A percentile compares a stretch with the other conserved stretches of the same genome.
phyloP scores from a whole-genome alignment of 2,329 filamentous ascomycete genomes.

The Mollisiaceae sp. region DNA sequence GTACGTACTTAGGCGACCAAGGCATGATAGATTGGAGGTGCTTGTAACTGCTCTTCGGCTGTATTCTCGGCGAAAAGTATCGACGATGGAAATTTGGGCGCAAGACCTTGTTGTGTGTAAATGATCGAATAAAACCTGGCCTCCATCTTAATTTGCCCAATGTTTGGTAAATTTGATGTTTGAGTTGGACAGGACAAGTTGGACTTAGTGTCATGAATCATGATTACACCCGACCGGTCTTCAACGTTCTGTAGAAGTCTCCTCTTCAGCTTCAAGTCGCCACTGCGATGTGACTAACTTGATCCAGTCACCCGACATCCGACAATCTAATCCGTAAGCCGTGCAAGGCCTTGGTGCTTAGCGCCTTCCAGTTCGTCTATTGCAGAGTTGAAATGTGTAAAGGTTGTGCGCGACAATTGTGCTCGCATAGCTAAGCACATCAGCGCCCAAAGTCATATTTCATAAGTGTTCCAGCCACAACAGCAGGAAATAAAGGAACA shows the following conservation, averaged over 20 bases:
- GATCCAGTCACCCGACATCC: background rate
- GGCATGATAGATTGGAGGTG: background rate
- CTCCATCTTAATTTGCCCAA: background rate
- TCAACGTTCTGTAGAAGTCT: background rate
- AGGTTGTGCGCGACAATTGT: background rate
- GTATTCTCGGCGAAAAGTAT: background rate
- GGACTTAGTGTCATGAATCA: conserved; percentile 5
- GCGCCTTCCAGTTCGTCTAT: background rate
- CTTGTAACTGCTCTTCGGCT: background rate
- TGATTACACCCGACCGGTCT: background rate
- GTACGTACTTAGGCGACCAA: background rate
- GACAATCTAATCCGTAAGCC: background rate
- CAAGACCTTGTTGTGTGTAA: background rate
- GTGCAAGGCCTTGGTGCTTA: background rate
- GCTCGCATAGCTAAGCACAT: background rate
- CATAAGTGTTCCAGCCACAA: background rate
- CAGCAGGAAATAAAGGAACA: background rate
- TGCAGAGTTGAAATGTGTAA: conserved; percentile 8
- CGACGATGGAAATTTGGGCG: background rate
- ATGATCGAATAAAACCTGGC: background rate
- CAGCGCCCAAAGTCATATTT: background rate
- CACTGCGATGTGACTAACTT: background rate
- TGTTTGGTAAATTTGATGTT: conserved; percentile 6
- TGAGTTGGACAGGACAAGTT: background rate
- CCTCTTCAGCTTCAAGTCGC: conserved; percentile 2